phyloP scores from a whole-genome alignment of 768 basidiomycete species.

The Xerocomus brunneocitrinus region DNA sequence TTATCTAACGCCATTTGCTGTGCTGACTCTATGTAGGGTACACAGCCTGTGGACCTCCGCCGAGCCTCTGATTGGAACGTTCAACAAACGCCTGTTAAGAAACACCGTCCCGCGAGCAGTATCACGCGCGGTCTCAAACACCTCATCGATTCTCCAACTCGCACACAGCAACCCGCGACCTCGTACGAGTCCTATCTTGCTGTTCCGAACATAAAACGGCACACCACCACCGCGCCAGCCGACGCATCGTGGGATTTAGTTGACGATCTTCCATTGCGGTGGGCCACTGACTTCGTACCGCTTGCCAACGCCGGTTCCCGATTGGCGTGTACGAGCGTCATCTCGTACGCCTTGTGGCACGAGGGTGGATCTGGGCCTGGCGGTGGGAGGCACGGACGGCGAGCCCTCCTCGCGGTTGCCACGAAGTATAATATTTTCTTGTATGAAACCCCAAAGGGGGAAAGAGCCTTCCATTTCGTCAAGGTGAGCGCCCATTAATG shows the following conservation, averaged over 20 bases:
- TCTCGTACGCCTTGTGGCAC: slow-evolving; percentile 66
- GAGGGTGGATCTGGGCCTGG: slow-evolving; percentile 47
- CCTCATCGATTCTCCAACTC: slow-evolving; percentile 40
- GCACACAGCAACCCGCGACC: slow-evolving; percentile 22
- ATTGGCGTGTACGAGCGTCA: slow-evolving; percentile 50
- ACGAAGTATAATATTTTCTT: slow-evolving; percentile 69
- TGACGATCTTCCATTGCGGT: slow-evolving; percentile 68
- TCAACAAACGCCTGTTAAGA: slow-evolving; percentile 42
- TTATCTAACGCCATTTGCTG: not conserved
- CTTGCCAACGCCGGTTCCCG: slow-evolving; percentile 67
- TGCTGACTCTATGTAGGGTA: slow-evolving; percentile 38
- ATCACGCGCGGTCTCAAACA: slow-evolving; percentile 62
- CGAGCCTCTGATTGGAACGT: slow-evolving; percentile 47
- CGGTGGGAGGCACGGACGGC: slow-evolving; percentile 42
- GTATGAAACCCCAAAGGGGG: slow-evolving; percentile 79
- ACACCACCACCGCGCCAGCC: slow-evolving; percentile 31
- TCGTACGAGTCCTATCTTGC: slow-evolving; percentile 29
- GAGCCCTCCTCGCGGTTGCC: slow-evolving; percentile 64
- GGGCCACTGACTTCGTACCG: slow-evolving; percentile 85
- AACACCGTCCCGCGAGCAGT: slow-evolving; percentile 51
- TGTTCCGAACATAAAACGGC: slow-evolving; percentile 24
- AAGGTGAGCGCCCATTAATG: slow-evolving; percentile 41
- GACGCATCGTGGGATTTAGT: slow-evolving; percentile 70
- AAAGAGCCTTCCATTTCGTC: slow-evolving; percentile 77
- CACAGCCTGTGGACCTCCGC: slow-evolving; percentile 57